Conservation (phyloP, 495 filamentous ascomycete species). For the Aspergillus sclerotiicarbonarius region DNA sequence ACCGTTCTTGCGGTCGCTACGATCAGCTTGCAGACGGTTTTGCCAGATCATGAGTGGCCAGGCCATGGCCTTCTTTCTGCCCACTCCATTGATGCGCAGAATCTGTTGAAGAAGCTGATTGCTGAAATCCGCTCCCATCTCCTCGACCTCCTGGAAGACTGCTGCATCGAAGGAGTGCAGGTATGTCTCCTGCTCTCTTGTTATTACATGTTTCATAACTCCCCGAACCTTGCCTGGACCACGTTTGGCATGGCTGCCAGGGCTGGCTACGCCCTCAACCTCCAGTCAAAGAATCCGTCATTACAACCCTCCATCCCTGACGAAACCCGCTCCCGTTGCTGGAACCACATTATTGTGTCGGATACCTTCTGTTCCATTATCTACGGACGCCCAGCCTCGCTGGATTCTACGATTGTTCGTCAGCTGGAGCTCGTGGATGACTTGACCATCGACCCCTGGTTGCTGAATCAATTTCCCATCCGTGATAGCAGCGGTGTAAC, state of each 20-base stretch:
- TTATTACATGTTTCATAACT: conserved; percentile 21
- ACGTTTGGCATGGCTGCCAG: neutral
- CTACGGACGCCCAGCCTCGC: conserved; percentile 20
- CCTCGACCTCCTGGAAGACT: conserved; percentile 19
- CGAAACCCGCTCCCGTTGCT: conserved; percentile 20
- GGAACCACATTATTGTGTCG: conserved; percentile 21
- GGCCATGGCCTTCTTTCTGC: neutral
- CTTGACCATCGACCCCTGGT: neutral
- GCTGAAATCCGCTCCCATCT: conserved; percentile 19
- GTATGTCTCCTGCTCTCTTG: conserved; percentile 18
- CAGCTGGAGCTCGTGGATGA: neutral
- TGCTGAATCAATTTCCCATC: neutral
- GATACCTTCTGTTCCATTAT: conserved; percentile 21
- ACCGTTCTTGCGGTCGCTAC: conserved; percentile 17
- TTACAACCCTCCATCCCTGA: neutral
- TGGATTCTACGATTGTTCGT: conserved; percentile 18
- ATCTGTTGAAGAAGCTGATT: conserved; percentile 12
- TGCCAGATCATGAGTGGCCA: conserved; percentile 18
- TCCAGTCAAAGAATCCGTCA: neutral
- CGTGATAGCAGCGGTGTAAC: neutral
- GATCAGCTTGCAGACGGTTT: conserved; percentile 18
- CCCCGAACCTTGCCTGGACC: conserved; percentile 21
- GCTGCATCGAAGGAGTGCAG: conserved; percentile 21
- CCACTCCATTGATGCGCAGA: conserved; percentile 1
- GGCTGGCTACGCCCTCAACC: neutral